Conservation (phyloP, 306 rosid species). For the Acacia melanoxylon region DNA sequence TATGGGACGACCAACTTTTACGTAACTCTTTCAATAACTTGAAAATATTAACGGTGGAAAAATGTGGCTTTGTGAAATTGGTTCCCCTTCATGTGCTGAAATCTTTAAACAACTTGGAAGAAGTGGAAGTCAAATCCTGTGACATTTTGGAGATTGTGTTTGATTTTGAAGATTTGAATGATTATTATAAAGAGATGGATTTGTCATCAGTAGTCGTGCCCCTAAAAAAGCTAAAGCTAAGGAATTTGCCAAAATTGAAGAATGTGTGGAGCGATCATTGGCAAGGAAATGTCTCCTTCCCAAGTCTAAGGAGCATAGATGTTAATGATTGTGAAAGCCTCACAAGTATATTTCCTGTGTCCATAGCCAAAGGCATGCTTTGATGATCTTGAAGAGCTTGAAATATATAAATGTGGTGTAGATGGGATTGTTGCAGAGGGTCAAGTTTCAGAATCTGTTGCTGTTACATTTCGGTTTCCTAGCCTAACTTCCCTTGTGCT, state of each 20-base stretch:
- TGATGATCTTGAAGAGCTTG: neutral
- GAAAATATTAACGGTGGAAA: too few species aligned
- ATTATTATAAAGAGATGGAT: neutral
- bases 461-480: neutral
- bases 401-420: accelerated
- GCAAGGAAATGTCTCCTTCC: neutral
- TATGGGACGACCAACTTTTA: too few species aligned
- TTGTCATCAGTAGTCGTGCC: neutral
- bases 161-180: neutral
- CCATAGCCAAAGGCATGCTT: neutral
- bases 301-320: neutral
- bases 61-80: too few species aligned
- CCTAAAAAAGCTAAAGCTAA: neutral
- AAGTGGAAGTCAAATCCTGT: accelerated
- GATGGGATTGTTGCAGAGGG: neutral
- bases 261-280: neutral
- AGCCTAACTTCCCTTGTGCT: neutral
- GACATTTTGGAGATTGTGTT: neutral
- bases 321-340: neutral
- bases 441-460: neutral
- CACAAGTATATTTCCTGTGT: neutral
- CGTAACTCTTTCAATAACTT: too few species aligned
- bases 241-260: neutral
- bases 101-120: too few species aligned
- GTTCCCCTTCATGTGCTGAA: too few species aligned